These are phyloP conservation scores for Astrephomene gubernaculifera DNA, from an alignment of 139 green algal species.

Conservation along the genomic window DNA sequence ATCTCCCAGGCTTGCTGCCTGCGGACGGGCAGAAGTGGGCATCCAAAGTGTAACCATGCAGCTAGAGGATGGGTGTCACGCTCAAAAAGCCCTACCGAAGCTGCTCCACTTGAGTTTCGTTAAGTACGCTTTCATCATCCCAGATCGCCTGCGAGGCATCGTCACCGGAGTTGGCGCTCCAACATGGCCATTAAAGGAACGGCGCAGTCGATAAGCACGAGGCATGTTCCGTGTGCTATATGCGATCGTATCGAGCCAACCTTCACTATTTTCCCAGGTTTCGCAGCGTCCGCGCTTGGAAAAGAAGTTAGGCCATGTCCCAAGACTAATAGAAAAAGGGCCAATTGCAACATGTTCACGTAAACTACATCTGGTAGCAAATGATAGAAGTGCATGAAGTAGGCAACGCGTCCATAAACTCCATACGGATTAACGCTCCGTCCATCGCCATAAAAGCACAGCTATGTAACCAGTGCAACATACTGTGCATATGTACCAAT, in stretches of 20 bases:
- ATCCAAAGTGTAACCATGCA: neutral
- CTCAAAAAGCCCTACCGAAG: slow-evolving; percentile 26
- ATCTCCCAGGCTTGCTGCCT: slow-evolving; percentile 75
- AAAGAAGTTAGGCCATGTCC: neutral
- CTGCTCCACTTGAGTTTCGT: neutral
- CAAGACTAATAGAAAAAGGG: neutral
- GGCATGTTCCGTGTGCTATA: neutral
- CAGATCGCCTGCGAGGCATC: neutral
- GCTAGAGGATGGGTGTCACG: neutral
- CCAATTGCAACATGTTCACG: neutral
- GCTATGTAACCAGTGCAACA: too few species aligned
- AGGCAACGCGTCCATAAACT: too few species aligned
- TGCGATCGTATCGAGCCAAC: neutral
- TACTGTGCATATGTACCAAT: too few species aligned
- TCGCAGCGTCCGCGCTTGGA: neutral
- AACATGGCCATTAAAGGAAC: neutral
- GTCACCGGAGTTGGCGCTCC: neutral
- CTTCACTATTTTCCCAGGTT: slow-evolving; percentile 6
- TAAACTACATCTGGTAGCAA: neutral
- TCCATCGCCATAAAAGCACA: too few species aligned
- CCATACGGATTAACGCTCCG: too few species aligned
- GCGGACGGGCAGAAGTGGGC: neutral
- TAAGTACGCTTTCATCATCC: slow-evolving; percentile 3
- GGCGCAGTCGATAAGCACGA: neutral
- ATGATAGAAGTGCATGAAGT: neutral